Evolutionary conservation across 495 filamentous ascomycete species (phyloP).

Genomic region (Hapsidospora chrysogenum): DNA sequence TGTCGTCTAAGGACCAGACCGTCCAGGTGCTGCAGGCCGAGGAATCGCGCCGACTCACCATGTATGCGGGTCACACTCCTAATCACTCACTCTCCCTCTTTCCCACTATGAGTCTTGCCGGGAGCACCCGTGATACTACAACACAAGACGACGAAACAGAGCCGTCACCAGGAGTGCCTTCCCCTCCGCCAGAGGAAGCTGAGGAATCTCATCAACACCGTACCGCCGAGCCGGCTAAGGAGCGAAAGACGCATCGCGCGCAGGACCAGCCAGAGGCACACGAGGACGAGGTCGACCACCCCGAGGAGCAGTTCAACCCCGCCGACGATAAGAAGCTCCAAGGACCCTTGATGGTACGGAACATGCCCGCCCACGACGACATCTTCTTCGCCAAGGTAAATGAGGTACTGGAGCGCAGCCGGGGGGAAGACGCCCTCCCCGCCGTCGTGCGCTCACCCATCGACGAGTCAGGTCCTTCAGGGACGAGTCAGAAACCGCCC

Average conservation of each 20-base stretch:
- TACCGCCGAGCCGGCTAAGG: no score
- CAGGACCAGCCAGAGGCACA: conserved; percentile 11
- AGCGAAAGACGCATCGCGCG: neutral
- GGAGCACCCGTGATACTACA: neutral
- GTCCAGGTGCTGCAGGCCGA: conserved; percentile 16
- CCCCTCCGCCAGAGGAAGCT: neutral
- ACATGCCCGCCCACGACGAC: conserved; percentile 28
- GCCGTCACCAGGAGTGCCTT: neutral
- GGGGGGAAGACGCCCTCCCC: conserved; percentile 18
- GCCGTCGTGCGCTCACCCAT: conserved; percentile 9
- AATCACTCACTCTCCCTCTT: conserved; percentile 26
- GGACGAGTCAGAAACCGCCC: conserved; percentile 7
- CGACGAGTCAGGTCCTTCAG: neutral
- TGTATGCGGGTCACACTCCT: conserved; percentile 33
- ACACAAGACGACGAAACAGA: neutral
- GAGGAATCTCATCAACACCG: no score
- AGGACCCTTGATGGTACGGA: conserved; percentile 26
- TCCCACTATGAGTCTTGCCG: conserved; percentile 9
- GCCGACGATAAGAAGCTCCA: conserved; percentile 20
- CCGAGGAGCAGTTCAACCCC: conserved; percentile 5
- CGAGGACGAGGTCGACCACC: neutral
- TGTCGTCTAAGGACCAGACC: conserved; percentile 16
- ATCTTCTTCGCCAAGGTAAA: conserved; percentile 24
- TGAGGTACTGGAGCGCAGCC: conserved; percentile 23
- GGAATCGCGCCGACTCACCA: conserved; percentile 23